Evolutionary conservation across 129 eudicot genomes (phyloP), one percentile per base, ranked within the genome.

Genomic region (Saussurea involucrata): DNA sequence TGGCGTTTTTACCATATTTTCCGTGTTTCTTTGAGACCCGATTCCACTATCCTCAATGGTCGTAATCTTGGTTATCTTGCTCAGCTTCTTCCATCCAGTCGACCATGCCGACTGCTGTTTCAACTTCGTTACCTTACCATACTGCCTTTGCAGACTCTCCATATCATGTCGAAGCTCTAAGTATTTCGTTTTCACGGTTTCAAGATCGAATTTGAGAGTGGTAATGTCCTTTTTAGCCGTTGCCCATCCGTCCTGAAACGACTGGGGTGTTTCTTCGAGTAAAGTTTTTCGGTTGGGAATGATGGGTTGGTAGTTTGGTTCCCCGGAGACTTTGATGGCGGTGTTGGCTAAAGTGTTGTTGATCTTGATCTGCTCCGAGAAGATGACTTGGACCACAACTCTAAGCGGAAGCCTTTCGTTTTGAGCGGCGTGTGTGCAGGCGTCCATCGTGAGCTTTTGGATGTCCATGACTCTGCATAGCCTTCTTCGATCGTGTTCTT

Each of bases 211-310:
- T 57, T 93, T 93, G 34, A 93, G 97, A 1, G 91, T 87, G 68
- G 79, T 82, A 10, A 93, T 93, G 80, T 93, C 98, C 76, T 88
- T 93, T 72, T 88, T 93, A 13, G 98, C 98, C 0, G 90, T 60
- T 15, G 86, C 74, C 98, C 98, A 93, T 49, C 98, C 98, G 74
- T 90, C 98, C 79, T 90, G 97, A 76, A 93, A 93, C 36, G 98
- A 93, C 36, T 93, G 97, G 12, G 98, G 97, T 9, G 98, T 87
- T 49, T 88, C 98, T 72, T 93, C 95, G 0, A 93, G 97, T 58
- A 88, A 78, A 5, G 95, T 88, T 70, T 90, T 87, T 22, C 92
- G 73, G 64, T 77, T 87, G 21, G 89, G 68, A 17, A 87, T 76
- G 75, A 93, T 53, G 4, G 90, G 95, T 68, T 88, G 97, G 88